These are phyloP conservation scores for Wickerhamomyces queroliae DNA, from an alignment of 805 yeast genomes.

Conservation along the genomic window DNA sequence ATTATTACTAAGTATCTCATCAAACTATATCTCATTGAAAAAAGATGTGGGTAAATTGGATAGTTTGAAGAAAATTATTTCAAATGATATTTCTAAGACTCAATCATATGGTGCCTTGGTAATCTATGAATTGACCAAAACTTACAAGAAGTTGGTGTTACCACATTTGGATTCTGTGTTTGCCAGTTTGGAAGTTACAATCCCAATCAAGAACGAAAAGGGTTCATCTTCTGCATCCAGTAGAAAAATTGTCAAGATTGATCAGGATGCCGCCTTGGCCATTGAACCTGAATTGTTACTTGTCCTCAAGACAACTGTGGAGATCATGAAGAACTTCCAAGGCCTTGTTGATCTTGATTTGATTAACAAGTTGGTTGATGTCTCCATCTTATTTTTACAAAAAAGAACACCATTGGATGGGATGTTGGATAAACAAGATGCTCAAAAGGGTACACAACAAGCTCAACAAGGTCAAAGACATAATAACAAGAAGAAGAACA, in stretches of 20 bases:
- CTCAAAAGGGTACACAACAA: conserved; percentile 29
- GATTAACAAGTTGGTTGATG: conserved; percentile 52
- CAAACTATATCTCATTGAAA: conserved; percentile 48
- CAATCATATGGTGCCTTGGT: conserved; percentile 41
- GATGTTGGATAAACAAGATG: conserved; percentile 19
- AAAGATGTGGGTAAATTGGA: conserved; percentile 52
- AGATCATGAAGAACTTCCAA: conserved; percentile 27
- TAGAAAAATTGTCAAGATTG: conserved; percentile 37
- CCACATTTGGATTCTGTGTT: conserved; percentile 48
- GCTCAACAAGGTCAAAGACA: conserved; percentile 9
- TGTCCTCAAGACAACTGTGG: conserved; percentile 24
- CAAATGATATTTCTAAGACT: conserved; percentile 35
- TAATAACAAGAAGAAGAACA: conserved; percentile 36
- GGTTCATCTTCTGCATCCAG: too few species aligned
- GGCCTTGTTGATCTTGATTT: conserved; percentile 43
- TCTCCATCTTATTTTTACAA: conserved; percentile 37
- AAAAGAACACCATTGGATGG: conserved; percentile 26
- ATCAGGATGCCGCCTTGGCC: conserved; percentile 25
- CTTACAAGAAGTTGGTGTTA: conserved; percentile 28
- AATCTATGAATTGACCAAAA: conserved; percentile 24
- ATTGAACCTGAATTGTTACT: conserved; percentile 27
- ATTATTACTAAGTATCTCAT: conserved; percentile 47
- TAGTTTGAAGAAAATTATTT: conserved; percentile 38
- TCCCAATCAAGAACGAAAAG: conserved; percentile 43
- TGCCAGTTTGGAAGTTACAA: conserved; percentile 47